Base-by-base conservation (phyloP, 2,329 filamentous ascomycete genomes). In the Trichoderma hamatum region DNA sequence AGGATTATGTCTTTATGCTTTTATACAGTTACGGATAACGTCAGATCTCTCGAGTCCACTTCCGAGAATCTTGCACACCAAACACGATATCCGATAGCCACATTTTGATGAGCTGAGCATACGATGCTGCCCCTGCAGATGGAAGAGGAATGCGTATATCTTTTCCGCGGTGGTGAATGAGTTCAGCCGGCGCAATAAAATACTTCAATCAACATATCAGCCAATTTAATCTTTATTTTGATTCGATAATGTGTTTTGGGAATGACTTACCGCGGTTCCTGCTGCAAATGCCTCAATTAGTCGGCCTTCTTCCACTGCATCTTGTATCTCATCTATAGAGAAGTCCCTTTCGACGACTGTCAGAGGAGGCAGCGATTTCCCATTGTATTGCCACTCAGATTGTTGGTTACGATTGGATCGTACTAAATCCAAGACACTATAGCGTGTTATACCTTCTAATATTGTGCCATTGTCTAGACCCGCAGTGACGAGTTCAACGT, bases 231-330 rank as follows among this genome's bases (percentile, higher is more conserved):
- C 56, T 9, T 0, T 64, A 21, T 68, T 78, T 60, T 78, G 73
- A 39, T 21, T 36, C 2, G n/a, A 49, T 5, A 49, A 5, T 52
- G 49, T 26, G 3, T 4, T 14, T 46, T 19, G 21, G 36, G 24
- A 16, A 11, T 32, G 10, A 86, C 89, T 83, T 84, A 91, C 90
- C 67, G 94, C 94, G 71, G 94, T 97, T 19, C 94, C 94, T 43
- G 92, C 89, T 7, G 92, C 92, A 77, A 97, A 97, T 2, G 92
- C 88, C 82, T 97, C 94, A 11, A 97, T 78, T 51, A 97, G 79
- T 3, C 94, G 84, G 2, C 92, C 93, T 76, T 97, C 92, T 54
- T 85, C 81, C 30, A 88, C 82, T 1, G 94, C 93, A 76, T 91
- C 86, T 30, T 89, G 77, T n/a, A 97, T 80, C 79, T 97, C 94